Evolutionary conservation across 805 yeast genomes (phyloP).

Genomic region (Kodamaea hsintzibuensis): DNA sequence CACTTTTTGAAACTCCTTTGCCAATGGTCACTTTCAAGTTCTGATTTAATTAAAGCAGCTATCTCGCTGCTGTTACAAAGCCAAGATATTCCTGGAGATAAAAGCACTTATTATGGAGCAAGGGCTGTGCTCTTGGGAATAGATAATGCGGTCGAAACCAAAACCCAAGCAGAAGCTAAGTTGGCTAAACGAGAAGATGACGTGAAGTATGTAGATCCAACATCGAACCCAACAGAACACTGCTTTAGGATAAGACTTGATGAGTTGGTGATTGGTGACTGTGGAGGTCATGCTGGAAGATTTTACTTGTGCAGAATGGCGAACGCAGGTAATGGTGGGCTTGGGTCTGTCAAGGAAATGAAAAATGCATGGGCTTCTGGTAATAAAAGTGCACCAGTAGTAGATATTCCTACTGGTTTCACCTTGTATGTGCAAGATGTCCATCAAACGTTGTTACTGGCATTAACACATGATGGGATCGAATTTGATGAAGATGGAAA

Average conservation of each 20-base stretch:
- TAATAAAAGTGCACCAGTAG: constrained; percentile 4
- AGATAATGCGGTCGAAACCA: constrained; percentile 30
- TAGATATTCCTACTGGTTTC: constrained; percentile 24
- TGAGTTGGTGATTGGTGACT: constrained; percentile 40
- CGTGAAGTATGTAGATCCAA: constrained; percentile 37
- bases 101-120: constrained; percentile 37
- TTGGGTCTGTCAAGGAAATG: constrained; percentile 38
- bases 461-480: constrained; percentile 30
- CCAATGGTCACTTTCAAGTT: constrained; percentile 37
- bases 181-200: constrained; percentile 27
- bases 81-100: constrained; percentile 41
- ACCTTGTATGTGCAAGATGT: constrained; percentile 45
- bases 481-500: constrained; percentile 36
- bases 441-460: constrained; percentile 29
- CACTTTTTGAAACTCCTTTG: constrained; percentile 35
- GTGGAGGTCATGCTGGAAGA: constrained; percentile 41
- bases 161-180: constrained; percentile 32
- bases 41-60: constrained; percentile 28
- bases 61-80: constrained; percentile 24
- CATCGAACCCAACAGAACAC: constrained; percentile 37
- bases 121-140: constrained; percentile 38
- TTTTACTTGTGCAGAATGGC: constrained; percentile 41
- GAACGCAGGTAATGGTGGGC: constrained; percentile 34
- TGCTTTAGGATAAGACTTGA: constrained; percentile 33
- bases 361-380: constrained; percentile 19